phyloP scores from a whole-genome alignment of 1,284 basidiomycete species.

The Cutaneotrichosporon sp. region DNA sequence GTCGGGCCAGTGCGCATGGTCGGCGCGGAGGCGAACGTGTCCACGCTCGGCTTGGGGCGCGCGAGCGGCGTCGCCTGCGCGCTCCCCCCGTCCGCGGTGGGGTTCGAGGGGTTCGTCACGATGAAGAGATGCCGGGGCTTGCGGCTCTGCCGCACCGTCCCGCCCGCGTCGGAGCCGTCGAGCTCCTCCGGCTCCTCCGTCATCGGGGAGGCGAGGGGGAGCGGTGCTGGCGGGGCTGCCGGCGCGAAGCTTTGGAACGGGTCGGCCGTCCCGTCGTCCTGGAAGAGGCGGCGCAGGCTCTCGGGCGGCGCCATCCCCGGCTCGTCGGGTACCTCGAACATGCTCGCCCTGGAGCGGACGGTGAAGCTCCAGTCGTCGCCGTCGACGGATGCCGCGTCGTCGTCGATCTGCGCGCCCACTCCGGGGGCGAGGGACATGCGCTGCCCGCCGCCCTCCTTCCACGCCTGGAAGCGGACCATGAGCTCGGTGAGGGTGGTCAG shows the following conservation, averaged over 20 bases:
- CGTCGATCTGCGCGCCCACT: slow-evolving; percentile 49
- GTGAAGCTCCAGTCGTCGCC: slow-evolving; percentile 54
- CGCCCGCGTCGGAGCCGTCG: slow-evolving; percentile 14
- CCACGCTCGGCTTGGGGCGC: slow-evolving; percentile 29
- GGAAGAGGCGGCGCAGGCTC: slow-evolving; percentile 52
- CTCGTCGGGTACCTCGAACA: slow-evolving; percentile 39
- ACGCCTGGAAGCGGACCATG: slow-evolving; percentile 70
- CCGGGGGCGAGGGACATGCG: slow-evolving; percentile 70
- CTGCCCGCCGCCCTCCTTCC: slow-evolving; percentile 77
- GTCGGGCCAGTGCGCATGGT: slow-evolving; percentile 26
- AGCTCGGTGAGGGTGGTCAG: slow-evolving; percentile 79
- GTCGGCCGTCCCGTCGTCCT: slow-evolving; percentile 48
- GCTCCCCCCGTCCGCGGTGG: slow-evolving; percentile 18
- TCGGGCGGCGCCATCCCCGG: slow-evolving; percentile 37
- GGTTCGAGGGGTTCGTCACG: slow-evolving; percentile 27
- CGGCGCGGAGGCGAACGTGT: slow-evolving; percentile 36
- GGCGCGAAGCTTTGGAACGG: slow-evolving; percentile 44
- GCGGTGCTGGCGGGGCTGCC: background rate
- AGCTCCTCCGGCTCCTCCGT: slow-evolving; percentile 3
- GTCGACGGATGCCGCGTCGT: slow-evolving; percentile 39
- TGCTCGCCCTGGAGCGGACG: slow-evolving; percentile 45
- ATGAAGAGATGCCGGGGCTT: slow-evolving; percentile 25
- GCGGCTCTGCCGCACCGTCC: slow-evolving; percentile 22
- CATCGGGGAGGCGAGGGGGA: background rate
- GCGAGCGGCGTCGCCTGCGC: slow-evolving; percentile 34